A percentile compares a stretch with the other conserved stretches of the same genome.
Conservation (phyloP, 2,329 filamentous ascomycete species). For the Colletotrichum acutatum region DNA sequence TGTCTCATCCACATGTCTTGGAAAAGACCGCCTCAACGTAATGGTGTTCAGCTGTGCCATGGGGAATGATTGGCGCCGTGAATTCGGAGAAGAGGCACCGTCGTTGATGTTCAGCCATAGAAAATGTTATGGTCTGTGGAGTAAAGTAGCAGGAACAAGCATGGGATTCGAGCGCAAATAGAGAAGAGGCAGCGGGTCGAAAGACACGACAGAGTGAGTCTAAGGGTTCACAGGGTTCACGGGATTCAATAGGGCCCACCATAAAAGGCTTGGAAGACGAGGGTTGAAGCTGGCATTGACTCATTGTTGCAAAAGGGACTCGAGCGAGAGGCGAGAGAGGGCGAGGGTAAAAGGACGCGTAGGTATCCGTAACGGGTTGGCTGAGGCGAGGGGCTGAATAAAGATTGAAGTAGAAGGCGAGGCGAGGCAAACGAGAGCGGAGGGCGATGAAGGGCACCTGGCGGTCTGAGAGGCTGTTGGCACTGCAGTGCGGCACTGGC, state of each 20-base stretch:
- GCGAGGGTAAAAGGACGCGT: slow-evolving; percentile 16
- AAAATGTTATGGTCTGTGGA: not conserved
- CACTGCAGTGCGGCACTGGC: not conserved
- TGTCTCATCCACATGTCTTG: not conserved
- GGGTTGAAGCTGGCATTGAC: not conserved
- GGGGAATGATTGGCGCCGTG: not conserved
- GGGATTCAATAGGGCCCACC: too few species aligned
- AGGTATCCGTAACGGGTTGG: not conserved
- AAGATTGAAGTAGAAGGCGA: slow-evolving; percentile 4
- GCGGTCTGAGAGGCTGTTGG: not conserved
- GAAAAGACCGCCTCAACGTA: not conserved
- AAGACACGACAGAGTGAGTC: not conserved
- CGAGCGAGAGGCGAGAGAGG: not conserved
- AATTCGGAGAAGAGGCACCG: not conserved
- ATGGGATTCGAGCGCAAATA: not conserved
- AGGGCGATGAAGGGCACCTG: not conserved
- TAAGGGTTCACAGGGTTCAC: too few species aligned
- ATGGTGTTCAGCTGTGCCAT: not conserved
- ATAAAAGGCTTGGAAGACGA: not conserved
- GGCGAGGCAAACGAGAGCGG: not conserved
- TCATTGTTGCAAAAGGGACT: not conserved
- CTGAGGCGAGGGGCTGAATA: not conserved
- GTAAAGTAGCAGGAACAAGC: not conserved
- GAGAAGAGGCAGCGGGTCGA: not conserved
- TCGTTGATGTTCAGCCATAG: not conserved